phyloP scores from a whole-genome alignment of 2,329 filamentous ascomycete genomes.

The Pyricularia pennisetigena region DNA sequence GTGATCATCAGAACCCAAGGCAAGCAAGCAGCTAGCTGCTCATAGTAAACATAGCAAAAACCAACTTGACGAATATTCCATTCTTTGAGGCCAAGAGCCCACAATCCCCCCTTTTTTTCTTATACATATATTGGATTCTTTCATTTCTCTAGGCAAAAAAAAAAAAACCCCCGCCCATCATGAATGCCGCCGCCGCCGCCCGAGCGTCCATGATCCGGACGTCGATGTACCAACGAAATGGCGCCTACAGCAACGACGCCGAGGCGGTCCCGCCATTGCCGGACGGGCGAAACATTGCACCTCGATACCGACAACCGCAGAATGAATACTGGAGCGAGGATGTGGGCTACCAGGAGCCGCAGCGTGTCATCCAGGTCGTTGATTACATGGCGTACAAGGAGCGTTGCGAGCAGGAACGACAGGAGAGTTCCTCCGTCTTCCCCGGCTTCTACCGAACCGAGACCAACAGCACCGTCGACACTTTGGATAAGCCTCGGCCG shows the following conservation, averaged over 20 bases:
- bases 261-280: neutral
- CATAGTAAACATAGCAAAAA: no score
- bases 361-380: constrained; percentile 1
- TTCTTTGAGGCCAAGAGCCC: no score
- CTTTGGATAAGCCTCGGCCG: constrained; percentile 2
- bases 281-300: no score
- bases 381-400: constrained; percentile 3
- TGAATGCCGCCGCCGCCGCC: constrained; percentile 3
- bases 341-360: no score
- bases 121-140: no score
- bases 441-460: neutral
- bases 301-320: no score
- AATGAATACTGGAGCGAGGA: no score
- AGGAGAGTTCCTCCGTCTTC: neutral
- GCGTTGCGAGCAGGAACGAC: neutral
- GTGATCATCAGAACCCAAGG: no score
- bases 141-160: neutral
- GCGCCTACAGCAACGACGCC: neutral
- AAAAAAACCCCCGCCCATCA: no score
- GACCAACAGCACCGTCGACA: neutral
- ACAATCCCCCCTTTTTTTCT: no score
- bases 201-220: constrained; percentile 4
- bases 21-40: no score
- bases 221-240: neutral
- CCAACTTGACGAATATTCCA: no score